Conservation (phyloP, 169 alveolate species). For the Babesia ovata region DNA sequence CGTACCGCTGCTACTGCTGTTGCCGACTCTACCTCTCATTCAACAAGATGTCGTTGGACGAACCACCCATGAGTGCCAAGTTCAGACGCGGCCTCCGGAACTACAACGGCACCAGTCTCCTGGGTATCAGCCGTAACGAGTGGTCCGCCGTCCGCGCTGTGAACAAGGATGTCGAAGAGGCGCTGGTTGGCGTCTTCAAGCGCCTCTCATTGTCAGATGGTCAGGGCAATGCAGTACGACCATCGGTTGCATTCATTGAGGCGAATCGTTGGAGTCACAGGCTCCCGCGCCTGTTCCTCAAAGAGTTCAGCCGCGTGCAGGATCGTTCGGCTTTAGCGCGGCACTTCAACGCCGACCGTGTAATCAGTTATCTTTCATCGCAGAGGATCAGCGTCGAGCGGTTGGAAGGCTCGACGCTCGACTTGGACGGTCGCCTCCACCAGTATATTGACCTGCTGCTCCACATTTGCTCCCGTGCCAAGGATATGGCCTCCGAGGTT, state of each 20-base stretch:
- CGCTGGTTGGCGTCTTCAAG: constrained; percentile 1
- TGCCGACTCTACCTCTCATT: too few relatives aligned
- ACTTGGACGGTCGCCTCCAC: constrained; percentile 12
- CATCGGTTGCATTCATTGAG: background rate
- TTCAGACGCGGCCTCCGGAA: constrained; percentile 3
- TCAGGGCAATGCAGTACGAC: background rate
- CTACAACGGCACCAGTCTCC: background rate
- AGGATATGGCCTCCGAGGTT: background rate
- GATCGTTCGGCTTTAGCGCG: background rate
- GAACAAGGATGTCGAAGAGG: constrained; percentile 23
- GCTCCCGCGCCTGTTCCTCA: constrained; percentile 16
- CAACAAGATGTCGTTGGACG: constrained; percentile 8
- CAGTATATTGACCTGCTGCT: constrained; percentile 13
- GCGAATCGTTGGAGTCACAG: background rate
- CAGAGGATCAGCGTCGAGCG: constrained; percentile 2
- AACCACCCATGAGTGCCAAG: background rate
- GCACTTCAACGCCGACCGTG: constrained; percentile 16
- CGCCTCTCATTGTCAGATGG: constrained; percentile 1
- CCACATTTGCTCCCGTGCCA: constrained; percentile 6
- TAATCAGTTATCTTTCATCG: background rate
- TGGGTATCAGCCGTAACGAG: constrained; percentile 2
- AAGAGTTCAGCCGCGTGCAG: background rate
- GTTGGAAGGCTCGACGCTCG: background rate
- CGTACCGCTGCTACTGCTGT: too few relatives aligned
- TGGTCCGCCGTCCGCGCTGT: constrained; percentile 11